Conservation (phyloP, 2,329 filamentous ascomycete species). For the Graphilbum sp. region DNA sequence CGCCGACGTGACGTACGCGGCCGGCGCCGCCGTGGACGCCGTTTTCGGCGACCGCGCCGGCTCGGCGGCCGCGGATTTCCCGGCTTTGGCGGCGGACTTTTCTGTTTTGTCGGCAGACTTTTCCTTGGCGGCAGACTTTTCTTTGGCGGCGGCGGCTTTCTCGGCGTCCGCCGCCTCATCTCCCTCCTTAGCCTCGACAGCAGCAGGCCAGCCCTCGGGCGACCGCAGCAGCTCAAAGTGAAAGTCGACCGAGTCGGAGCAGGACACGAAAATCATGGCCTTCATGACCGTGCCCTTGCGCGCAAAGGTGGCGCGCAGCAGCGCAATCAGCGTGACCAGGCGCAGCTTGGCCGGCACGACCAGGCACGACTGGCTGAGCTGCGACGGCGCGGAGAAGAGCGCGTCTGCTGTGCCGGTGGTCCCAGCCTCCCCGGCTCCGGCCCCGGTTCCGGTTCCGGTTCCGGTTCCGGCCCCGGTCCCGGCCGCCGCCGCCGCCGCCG, state of each 20-base stretch:
- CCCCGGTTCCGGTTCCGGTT: background rate
- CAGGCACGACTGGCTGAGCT: constrained; percentile 83
- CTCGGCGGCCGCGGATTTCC: background rate
- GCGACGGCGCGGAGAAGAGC: constrained; percentile 68
- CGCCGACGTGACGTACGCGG: constrained; percentile 55
- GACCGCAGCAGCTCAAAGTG: constrained; percentile 70
- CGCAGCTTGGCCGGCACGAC: constrained; percentile 80
- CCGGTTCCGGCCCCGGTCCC: constrained; percentile 25
- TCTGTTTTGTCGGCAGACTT: background rate
- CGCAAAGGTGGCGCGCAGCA: constrained; percentile 75
- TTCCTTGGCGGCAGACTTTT: background rate
- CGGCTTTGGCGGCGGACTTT: background rate
- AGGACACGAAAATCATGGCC: constrained; percentile 90
- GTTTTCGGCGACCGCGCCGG: background rate
- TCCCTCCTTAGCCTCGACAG: no score
- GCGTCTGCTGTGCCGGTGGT: constrained; percentile 20
- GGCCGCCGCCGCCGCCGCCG: no score
- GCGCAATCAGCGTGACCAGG: constrained; percentile 70
- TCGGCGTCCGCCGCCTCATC: constrained; percentile 9
- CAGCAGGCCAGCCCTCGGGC: constrained; percentile 5
- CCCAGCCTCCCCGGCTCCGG: background rate
- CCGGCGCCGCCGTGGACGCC: constrained; percentile 42
- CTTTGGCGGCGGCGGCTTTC: background rate
- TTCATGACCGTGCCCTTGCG: constrained; percentile 89
- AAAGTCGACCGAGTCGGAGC: constrained; percentile 92